These are phyloP conservation scores for Venturia pyrina DNA, from an alignment of 2,329 filamentous ascomycete species.

Conservation along the genomic window DNA sequence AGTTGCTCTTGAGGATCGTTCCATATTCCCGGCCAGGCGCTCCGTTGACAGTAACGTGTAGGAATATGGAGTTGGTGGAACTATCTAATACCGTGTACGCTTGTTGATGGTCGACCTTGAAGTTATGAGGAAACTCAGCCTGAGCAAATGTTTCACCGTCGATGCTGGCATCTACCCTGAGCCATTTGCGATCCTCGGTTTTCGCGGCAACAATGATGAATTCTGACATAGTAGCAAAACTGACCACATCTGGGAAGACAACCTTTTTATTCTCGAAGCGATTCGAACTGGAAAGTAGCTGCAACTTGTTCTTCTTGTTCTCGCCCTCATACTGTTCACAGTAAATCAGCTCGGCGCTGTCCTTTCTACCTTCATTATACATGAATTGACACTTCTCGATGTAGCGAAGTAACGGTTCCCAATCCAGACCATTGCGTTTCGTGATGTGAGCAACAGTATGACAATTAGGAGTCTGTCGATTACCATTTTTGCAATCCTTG, in stretches of 20 bases:
- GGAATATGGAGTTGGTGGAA: constrained; percentile 85
- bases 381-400: constrained; percentile 83
- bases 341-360: constrained; percentile 53
- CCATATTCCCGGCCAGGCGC: constrained; percentile 60
- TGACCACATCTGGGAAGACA: constrained; percentile 61
- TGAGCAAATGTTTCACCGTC: constrained; percentile 75
- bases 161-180: constrained; percentile 73
- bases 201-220: constrained; percentile 83
- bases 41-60: constrained; percentile 77
- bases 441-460: constrained; percentile 67
- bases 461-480: constrained; percentile 43
- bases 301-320: constrained; percentile 51
- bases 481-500: constrained; percentile 45
- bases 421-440: constrained; percentile 65
- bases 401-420: constrained; percentile 64
- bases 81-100: constrained; percentile 92
- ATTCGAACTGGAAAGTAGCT: constrained; percentile 68
- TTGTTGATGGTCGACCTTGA: constrained; percentile 65
- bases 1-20: constrained; percentile 94
- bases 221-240: constrained; percentile 91
- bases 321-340: constrained; percentile 55
- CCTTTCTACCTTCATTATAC: constrained; percentile 47
- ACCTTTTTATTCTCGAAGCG: constrained; percentile 60
- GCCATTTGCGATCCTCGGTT: constrained; percentile 52
- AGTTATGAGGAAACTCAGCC: constrained; percentile 77